Evolutionary conservation across 768 basidiomycete species (phyloP).

Genomic region (Boletus edulis): DNA sequence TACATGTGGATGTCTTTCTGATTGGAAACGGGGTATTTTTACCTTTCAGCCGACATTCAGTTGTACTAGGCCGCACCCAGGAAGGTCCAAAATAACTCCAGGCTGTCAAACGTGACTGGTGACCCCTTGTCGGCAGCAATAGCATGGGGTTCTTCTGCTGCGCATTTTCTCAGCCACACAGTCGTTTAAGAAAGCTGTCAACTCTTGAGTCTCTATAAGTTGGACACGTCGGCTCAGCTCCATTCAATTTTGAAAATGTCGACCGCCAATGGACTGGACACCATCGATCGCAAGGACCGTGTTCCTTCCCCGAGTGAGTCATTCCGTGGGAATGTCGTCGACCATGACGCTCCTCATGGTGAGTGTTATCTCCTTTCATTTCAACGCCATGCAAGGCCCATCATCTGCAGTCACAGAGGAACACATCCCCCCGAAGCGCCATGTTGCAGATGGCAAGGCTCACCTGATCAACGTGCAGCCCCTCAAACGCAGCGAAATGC

Average conservation of each 20-base stretch:
- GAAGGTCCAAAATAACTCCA: no score
- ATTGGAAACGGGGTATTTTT: background rate
- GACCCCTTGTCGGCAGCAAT: background rate
- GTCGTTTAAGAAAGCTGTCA: background rate
- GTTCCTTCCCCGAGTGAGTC: constrained; percentile 35
- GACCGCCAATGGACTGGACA: constrained; percentile 16
- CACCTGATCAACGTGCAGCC: constrained; percentile 81
- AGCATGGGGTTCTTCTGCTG: background rate
- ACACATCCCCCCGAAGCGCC: constrained; percentile 33
- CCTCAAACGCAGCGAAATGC: constrained; percentile 82
- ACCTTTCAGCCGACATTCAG: no score
- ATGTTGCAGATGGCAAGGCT: constrained; percentile 22
- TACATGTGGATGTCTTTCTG: background rate
- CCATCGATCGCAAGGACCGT: constrained; percentile 52
- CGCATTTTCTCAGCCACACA: constrained; percentile 1
- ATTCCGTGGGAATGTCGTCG: constrained; percentile 63
- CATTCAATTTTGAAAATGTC: constrained; percentile 18
- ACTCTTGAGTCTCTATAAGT: constrained; percentile 13
- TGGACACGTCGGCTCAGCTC: background rate
- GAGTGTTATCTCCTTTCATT: constrained; percentile 19
- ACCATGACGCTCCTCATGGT: constrained; percentile 69
- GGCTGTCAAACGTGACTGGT: background rate
- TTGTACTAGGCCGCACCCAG: no score
- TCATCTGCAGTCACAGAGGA: constrained; percentile 63
- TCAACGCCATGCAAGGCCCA: constrained; percentile 6